Evolutionary conservation across 495 filamentous ascomycete genomes (phyloP), one percentile per base, ranked within the genome.

Genomic region (Xylaria palmicola): DNA sequence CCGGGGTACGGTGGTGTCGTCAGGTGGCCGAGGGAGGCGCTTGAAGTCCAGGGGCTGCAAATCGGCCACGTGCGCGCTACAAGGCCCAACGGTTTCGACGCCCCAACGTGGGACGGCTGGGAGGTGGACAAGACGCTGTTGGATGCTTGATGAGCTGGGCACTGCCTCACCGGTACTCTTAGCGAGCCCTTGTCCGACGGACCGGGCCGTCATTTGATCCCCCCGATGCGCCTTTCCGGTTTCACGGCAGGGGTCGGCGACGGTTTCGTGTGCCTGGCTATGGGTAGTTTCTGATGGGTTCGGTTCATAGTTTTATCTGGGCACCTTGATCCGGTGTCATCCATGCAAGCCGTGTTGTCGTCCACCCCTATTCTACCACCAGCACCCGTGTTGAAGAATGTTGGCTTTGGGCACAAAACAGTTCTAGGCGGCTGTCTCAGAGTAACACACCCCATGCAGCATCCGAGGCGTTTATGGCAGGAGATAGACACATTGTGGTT

Each of bases 41-140:
- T 85, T 9, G 66, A 68, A 34, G 36, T 62, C 22, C 74, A 80
- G 20, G 81, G 82, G 6, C 68, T 83, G 20, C 68, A 74, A 62
- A 75, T 85, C 44, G 81, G 83, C 26, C 83, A 85, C 69, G 67
- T 80, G 59, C 72, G 84, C 37, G 72, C 78, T 20, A 77, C 79
- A 39, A 76, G 84, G 57, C 83, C 84, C 7, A 87, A 86, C 69
- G 85, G 84, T 10, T 84, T 73, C 58, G 85, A 86, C 62, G 61
- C 67, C 59, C 68, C 81, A 9, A 75, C 64, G 40, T 86, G 82
- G 85, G 79, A 81, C 6, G 71, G 64, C 51, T 62, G 60, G 79
- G 77, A 79, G 62, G 72, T 70, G 39, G 76, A 81, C 61, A 74
- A 74, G 32, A 63, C 61, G 40, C 65, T 76, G 70, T 64, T 71